Conservation (phyloP, 2,329 filamentous ascomycete genomes). For the Colletotrichum orchidophilum region DNA sequence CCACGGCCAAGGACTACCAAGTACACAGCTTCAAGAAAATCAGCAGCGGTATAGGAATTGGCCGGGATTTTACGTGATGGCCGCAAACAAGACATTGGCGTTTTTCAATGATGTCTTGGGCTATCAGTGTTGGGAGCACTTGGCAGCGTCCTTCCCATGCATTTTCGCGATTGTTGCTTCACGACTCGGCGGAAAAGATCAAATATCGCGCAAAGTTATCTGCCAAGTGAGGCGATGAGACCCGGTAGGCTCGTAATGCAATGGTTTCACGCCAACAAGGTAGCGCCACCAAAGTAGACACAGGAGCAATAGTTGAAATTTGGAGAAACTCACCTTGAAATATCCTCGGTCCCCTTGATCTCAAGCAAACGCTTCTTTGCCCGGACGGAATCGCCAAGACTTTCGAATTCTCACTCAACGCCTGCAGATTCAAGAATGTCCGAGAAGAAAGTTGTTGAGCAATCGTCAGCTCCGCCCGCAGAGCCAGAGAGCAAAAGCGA, state of each 20-base stretch:
- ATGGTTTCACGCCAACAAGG: background rate
- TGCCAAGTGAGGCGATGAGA: background rate
- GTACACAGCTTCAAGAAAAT: background rate
- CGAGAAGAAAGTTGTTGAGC: background rate
- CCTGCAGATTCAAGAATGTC: background rate
- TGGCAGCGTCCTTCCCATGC: background rate
- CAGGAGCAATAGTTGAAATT: background rate
- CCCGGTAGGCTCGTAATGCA: background rate
- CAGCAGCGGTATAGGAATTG: background rate
- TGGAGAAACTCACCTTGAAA: background rate
- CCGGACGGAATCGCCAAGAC: background rate
- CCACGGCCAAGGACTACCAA: constrained; percentile 28
- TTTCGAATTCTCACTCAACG: background rate
- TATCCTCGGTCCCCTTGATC: background rate
- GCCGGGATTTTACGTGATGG: background rate
- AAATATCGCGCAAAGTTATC: background rate
- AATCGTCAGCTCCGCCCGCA: background rate
- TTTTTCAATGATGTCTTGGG: background rate
- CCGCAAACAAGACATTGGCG: background rate
- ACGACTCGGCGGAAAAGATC: background rate
- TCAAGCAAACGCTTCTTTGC: background rate
- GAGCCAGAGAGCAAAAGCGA: constrained; percentile 1
- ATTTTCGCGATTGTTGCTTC: background rate
- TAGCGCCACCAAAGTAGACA: background rate
- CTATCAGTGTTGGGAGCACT: background rate